A percentile compares a stretch with the other conserved stretches of the same genome.
Evolutionary conservation across 306 rosid species (phyloP).

Genomic region (Cicer arietinum): DNA sequence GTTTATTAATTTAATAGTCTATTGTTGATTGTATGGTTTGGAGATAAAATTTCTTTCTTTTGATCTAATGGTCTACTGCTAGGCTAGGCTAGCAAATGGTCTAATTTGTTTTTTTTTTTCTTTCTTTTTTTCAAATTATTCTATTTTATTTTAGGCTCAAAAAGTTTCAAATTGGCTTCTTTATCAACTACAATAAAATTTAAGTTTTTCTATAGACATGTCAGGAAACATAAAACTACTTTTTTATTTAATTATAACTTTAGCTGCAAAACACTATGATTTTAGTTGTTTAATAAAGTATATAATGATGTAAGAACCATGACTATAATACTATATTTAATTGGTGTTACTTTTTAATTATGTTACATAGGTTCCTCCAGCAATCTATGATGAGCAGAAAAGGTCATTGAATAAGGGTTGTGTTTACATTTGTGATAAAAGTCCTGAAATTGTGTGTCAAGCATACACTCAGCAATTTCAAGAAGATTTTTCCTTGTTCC

Average conservation of each 20-base stretch:
- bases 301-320: background rate
- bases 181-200: too few species aligned
- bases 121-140: slow-evolving; percentile 3
- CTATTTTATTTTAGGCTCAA: background rate
- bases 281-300: too few species aligned
- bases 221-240: too few species aligned
- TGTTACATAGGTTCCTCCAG: slow-evolving; percentile 77
- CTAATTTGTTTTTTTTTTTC: background rate
- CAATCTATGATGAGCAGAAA: slow-evolving; percentile 58
- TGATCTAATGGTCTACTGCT: too few species aligned
- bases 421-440: slow-evolving; percentile 69
- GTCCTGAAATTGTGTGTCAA: slow-evolving; percentile 64
- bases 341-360: background rate
- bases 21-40: too few species aligned
- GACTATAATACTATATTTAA: background rate
- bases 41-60: too few species aligned
- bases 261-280: too few species aligned
- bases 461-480: slow-evolving; percentile 79
- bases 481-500: slow-evolving; percentile 72
- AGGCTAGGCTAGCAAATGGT: too few species aligned
- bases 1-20: too few species aligned
- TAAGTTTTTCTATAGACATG: too few species aligned
- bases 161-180: background rate
- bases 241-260: too few species aligned
- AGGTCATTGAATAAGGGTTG: slow-evolving; percentile 69